These are phyloP conservation scores for Leptomonas pyrrhocoris DNA, from an alignment of 208 protist genomes.

Conservation along the genomic window DNA sequence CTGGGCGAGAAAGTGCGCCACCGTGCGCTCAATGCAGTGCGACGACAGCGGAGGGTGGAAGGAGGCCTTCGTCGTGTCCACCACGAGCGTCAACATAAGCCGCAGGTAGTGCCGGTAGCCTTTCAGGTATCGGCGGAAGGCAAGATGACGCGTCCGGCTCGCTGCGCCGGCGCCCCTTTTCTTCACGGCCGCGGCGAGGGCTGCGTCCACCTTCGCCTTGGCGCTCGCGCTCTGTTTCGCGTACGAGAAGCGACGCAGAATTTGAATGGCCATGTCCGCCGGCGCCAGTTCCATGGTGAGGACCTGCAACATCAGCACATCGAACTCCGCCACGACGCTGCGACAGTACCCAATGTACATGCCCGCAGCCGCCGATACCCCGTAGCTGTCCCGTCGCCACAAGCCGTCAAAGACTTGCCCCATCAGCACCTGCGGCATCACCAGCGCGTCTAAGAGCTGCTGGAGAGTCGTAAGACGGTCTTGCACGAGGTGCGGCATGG, in stretches of 20 bases:
- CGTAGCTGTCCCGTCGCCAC: constrained; percentile 59
- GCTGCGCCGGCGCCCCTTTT: neutral
- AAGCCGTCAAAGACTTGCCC: constrained; percentile 57
- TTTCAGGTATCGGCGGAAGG: constrained; percentile 15
- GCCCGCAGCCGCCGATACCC: constrained; percentile 29
- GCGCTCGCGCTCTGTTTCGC: neutral
- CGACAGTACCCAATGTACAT: constrained; percentile 41
- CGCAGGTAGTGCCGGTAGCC: constrained; percentile 53
- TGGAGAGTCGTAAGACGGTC: constrained; percentile 31
- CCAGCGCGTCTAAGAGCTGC: constrained; percentile 61
- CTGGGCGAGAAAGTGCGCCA: constrained; percentile 36
- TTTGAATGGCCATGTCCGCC: constrained; percentile 55
- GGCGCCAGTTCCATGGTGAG: constrained; percentile 56
- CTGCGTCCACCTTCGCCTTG: neutral
- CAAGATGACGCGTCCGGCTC: neutral
- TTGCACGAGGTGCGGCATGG: constrained; percentile 11
- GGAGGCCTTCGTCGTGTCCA: constrained; percentile 39
- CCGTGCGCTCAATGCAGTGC: constrained; percentile 22
- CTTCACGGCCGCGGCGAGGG: neutral
- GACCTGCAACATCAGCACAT: constrained; percentile 70
- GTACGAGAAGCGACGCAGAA: constrained; percentile 76
- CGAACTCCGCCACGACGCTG: constrained; percentile 35
- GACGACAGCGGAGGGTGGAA: constrained; percentile 25
- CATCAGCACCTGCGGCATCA: constrained; percentile 79
- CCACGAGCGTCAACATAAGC: constrained; percentile 65